Evolutionary conservation across 805 yeast species (phyloP).

Genomic region (Priceomyces medius): DNA sequence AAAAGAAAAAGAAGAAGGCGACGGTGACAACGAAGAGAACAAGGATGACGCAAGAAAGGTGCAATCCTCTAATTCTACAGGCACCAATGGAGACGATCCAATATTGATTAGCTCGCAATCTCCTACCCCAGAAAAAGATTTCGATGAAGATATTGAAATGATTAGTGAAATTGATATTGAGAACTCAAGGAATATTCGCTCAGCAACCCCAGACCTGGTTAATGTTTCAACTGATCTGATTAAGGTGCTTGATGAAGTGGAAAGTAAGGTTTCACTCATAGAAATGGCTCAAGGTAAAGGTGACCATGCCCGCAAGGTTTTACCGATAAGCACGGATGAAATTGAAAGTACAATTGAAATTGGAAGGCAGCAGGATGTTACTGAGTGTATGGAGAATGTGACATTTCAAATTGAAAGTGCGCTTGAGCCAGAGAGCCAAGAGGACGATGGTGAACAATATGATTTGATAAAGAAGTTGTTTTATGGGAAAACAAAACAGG

Average conservation of each 20-base stretch:
- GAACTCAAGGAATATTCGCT: conserved; percentile 6
- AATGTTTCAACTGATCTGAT: not conserved
- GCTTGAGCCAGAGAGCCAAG: conserved; percentile 61
- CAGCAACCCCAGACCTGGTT: not conserved
- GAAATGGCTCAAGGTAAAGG: not conserved
- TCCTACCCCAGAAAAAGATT: conserved; percentile 2
- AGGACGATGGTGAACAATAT: conserved; percentile 70
- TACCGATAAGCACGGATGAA: conserved; percentile 55
- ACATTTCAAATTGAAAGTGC: conserved; percentile 89
- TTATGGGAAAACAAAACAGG: conserved; percentile 83
- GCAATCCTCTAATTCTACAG: conserved; percentile 7
- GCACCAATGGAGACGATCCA: conserved; percentile 18
- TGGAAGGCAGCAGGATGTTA: conserved; percentile 95
- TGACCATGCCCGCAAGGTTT: conserved; percentile 15
- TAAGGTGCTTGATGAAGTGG: not conserved
- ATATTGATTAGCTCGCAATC: conserved; percentile 9
- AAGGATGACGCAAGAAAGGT: not conserved
- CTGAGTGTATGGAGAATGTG: conserved; percentile 95
- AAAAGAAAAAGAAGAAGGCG: not conserved
- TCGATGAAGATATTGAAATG: conserved; percentile 9
- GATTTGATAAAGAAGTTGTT: conserved; percentile 80
- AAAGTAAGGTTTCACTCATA: not conserved
- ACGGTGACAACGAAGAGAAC: not conserved
- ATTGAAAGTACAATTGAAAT: conserved; percentile 72
- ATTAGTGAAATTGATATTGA: conserved; percentile 5